These are phyloP conservation scores for Zygosaccharomyces bisporus DNA, from an alignment of 805 yeast species.

Conservation along the genomic window DNA sequence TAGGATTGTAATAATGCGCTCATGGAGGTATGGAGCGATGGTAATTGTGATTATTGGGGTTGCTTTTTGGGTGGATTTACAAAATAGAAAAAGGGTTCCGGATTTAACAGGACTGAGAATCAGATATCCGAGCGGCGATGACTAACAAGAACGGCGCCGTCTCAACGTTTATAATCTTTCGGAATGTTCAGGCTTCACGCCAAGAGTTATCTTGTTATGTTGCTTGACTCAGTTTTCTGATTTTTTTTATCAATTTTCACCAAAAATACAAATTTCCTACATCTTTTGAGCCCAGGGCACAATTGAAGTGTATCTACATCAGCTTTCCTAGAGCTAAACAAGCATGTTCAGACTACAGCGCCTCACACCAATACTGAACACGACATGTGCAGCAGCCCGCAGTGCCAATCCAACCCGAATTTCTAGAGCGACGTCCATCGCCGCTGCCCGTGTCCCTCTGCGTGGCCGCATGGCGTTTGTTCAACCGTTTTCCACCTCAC, in stretches of 20 bases:
- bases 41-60: neutral
- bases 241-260: neutral
- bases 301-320: neutral
- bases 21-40: constrained; percentile 22
- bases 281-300: neutral
- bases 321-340: neutral
- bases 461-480: neutral
- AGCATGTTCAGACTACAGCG: constrained; percentile 5
- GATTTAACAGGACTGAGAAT: neutral
- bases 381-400: neutral
- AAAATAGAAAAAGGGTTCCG: neutral
- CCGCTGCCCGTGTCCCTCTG: neutral
- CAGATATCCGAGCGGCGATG: too few species aligned
- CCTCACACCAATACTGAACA: neutral
- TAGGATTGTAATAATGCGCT: constrained; percentile 31
- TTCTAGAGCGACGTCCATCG: neutral
- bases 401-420: neutral
- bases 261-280: neutral
- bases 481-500: constrained; percentile 22
- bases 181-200: neutral
- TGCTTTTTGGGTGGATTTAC: neutral
- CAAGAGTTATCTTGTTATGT: neutral
- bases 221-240: neutral
- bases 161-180: neutral
- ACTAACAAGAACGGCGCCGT: neutral